Base-by-base conservation (phyloP, 352 stramenopile species). In the Phytophthora sp. region DNA sequence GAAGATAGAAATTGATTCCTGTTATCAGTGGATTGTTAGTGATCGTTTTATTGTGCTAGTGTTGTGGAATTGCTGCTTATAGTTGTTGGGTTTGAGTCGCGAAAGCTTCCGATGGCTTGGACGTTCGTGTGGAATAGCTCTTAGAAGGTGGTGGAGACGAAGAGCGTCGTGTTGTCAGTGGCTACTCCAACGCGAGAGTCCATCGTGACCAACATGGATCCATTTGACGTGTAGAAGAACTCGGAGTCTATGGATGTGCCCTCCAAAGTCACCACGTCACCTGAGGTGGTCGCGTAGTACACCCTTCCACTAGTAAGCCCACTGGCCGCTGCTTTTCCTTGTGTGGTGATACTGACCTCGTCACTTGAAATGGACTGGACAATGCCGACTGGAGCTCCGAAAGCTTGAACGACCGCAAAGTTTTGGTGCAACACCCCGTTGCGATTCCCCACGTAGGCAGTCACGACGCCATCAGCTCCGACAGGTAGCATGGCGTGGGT, bases 261-360 rank as follows among this genome's bases (percentile, higher is more conserved):
- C 4, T 49, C 29, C 21, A 26, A 29, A 5, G 67, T 26, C 13
- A 82, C 69, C 26, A 90, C 50, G 13, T 58, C 66, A 7, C 82
- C 84, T 2, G 59, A 72, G 9, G 84, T 90, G 7, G 73, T 90
- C 7, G 81, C 80, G 69, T 90, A 92, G 66, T 92, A 83, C 15
- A 82, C 52, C 26, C 64, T 56, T 9, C 73, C 73, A 4, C 55
- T 39, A 7, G 51, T 58, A 8, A 88, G 58, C 8, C 59, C 63
- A 26, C 66, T 61, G 5, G 69, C 46, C 5, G 59, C 51, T 8
- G 35, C 66, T 0, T 36, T 42, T 16, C 73, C 73, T 18, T 76
- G 74, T 12, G 58, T 73, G 3, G 60, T 47, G 55, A 82, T 72
- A 5, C 53, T 63, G 0, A 64, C 57, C 31, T 74, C 56, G 13